Evolutionary conservation across 768 basidiomycete genomes (phyloP).

Genomic region (Chalciporus pseudorubinellus): DNA sequence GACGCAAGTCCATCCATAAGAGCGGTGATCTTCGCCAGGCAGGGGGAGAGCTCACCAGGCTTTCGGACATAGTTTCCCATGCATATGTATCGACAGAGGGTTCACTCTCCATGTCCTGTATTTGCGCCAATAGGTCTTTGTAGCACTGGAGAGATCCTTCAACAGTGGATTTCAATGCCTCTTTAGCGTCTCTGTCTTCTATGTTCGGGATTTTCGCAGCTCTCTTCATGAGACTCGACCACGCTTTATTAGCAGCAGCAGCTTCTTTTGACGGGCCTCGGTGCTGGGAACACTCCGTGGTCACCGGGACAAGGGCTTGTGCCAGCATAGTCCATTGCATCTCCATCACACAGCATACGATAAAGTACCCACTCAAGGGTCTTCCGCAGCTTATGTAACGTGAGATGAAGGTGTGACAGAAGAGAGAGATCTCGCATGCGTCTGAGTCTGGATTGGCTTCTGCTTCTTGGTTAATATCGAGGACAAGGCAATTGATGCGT

Average conservation of each 20-base stretch:
- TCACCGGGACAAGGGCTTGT: constrained; percentile 54
- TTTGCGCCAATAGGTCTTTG: constrained; percentile 71
- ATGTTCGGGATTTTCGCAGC: constrained; percentile 40
- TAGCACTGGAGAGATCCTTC: constrained; percentile 73
- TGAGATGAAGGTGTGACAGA: constrained; percentile 66
- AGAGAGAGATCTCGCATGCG: constrained; percentile 39
- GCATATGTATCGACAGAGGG: constrained; percentile 84
- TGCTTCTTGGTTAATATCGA: constrained; percentile 56
- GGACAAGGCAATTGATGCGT: constrained; percentile 64
- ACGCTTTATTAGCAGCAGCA: constrained; percentile 80
- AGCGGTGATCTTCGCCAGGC: not conserved
- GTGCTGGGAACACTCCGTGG: constrained; percentile 22
- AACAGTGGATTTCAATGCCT: constrained; percentile 47
- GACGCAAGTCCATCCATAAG: not conserved
- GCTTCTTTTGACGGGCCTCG: constrained; percentile 54
- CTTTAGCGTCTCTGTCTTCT: constrained; percentile 36
- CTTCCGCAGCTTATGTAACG: constrained; percentile 74
- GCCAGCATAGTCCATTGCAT: constrained; percentile 83
- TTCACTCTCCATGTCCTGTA: constrained; percentile 79
- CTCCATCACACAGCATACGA: constrained; percentile 87
- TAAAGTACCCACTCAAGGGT: constrained; percentile 83
- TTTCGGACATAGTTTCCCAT: constrained; percentile 92
- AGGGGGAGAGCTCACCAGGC: constrained; percentile 52
- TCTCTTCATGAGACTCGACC: constrained; percentile 63
- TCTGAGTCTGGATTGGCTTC: constrained; percentile 39